phyloP scores from a whole-genome alignment of 23 red algal species.

The Rhodosorus marinus region DNA sequence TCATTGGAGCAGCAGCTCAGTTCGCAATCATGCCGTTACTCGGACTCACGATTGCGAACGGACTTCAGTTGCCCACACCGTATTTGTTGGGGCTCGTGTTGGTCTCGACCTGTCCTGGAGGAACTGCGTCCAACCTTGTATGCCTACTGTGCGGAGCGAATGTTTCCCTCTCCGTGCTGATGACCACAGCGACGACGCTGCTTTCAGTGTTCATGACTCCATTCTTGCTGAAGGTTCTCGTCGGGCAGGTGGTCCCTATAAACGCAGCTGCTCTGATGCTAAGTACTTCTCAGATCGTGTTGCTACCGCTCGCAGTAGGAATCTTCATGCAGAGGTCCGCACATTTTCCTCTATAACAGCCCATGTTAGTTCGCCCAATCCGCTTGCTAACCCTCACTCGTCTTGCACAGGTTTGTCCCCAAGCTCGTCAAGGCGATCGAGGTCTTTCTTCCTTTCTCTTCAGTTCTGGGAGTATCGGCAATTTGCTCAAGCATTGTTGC shows the following conservation, averaged over 20 bases:
- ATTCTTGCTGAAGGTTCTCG: conserved; percentile 47
- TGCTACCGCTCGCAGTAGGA: conserved; percentile 49
- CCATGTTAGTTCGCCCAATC: too few relatives aligned
- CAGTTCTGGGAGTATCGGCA: conserved; percentile 61
- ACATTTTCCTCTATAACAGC: too few relatives aligned
- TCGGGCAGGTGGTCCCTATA: conserved; percentile 62
- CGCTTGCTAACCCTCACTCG: too few relatives aligned
- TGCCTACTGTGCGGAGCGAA: conserved; percentile 63
- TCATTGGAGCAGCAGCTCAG: conserved; percentile 71
- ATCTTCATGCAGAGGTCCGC: conserved; percentile 12
- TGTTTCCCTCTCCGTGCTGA: conserved; percentile 75
- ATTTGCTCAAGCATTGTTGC: conserved; percentile 71
- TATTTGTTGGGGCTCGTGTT: conserved; percentile 58
- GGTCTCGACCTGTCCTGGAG: conserved; percentile 78
- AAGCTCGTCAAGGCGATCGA: conserved; percentile 7
- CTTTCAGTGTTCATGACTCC: conserved; percentile 30
- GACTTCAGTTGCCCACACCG: conserved; percentile 19
- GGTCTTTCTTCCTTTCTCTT: conserved; percentile 27
- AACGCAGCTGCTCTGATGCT: conserved; percentile 27
- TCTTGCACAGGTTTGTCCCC: conserved; percentile 8
- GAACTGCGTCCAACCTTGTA: conserved; percentile 77
- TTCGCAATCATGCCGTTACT: conserved; percentile 70
- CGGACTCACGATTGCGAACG: conserved; percentile 9
- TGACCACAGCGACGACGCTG: conserved; percentile 54
- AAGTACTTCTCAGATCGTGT: conserved; percentile 42